Base-by-base conservation (phyloP, 2,329 filamentous ascomycete genomes). In the Diplodia sapinea region DNA sequence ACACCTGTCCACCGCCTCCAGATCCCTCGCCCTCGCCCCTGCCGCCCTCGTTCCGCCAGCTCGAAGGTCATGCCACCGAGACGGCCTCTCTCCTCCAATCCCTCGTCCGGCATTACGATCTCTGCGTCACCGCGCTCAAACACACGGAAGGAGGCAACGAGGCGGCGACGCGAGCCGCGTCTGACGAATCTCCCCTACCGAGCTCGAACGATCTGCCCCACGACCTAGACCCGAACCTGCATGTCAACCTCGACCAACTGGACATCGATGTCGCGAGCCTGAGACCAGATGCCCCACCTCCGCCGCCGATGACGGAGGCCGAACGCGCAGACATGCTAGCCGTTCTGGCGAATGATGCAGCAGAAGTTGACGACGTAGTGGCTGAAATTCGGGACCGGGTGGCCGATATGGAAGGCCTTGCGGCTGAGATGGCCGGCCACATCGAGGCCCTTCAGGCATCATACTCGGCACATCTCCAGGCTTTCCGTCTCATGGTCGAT, bases 41-140 rank as follows among this genome's bases (percentile, higher is more conserved):
- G 54, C 81, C 83, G 0, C 72, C 74, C 11, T 75, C 85, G 49
- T 85, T 85, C 70, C 80, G 80, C 64, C 75, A 78, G 2, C 84
- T 96, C 43, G 88, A 94, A 70, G 84, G 84, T 15, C 89, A 94
- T 72, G 94, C 94, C 0, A 89, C 91, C 70, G 88, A 89, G 73
- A 94, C 96, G 88, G 94, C 94, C 5, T 85, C 89, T 68, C 85
- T 93, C 5, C 86, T 98, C 1, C 87, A 92, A 67, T 93, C 91
- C 0, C 82, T 98, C 4, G 93, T 93, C 8, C 87, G 86, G 31
- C 94, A 98, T 79, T 97, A 97, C 76, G 94, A 98, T 77, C 87
- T 96, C 71, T 97, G 94, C 77, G 92, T 96, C 15, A 94, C 90
- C 0, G 94, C 94, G 0, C 90, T 97, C 52, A 91, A 93, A 69